Conservation (phyloP, 2,329 filamentous ascomycete genomes). For the Xenoacremonium recifei region DNA sequence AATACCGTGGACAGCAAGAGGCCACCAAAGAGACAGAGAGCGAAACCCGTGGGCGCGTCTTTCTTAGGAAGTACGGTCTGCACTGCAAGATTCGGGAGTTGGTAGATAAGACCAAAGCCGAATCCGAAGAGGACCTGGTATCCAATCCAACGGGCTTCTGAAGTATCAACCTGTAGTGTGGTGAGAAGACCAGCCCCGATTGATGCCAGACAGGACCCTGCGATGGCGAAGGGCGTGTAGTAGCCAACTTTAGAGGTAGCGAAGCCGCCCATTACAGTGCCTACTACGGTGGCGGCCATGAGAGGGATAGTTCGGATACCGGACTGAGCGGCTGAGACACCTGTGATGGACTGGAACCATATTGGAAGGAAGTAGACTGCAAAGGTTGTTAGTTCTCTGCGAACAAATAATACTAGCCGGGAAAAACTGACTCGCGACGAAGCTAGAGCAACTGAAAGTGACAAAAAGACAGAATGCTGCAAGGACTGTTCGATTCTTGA, state of each 20-base stretch:
- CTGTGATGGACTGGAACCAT: constrained; percentile 47
- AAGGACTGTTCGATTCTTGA: constrained; percentile 39
- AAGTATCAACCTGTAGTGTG: constrained; percentile 26
- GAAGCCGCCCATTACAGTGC: constrained; percentile 18
- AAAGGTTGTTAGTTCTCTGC: background rate
- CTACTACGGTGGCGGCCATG: constrained; percentile 19
- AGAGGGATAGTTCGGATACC: constrained; percentile 22
- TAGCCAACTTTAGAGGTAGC: constrained; percentile 32
- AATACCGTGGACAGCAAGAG: constrained; percentile 44
- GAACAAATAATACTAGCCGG: too few relatives aligned
- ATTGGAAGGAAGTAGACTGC: constrained; percentile 45
- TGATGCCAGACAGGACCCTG: constrained; percentile 26
- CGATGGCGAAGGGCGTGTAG: constrained; percentile 36
- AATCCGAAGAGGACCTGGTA: constrained; percentile 39
- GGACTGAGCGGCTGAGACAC: constrained; percentile 19
- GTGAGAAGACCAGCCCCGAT: constrained; percentile 40
- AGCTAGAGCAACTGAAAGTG: constrained; percentile 2
- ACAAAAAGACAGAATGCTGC: constrained; percentile 34
- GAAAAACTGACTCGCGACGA: too few relatives aligned
- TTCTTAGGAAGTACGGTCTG: constrained; percentile 41
- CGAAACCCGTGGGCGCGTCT: constrained; percentile 42
- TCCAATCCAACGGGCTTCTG: constrained; percentile 18
- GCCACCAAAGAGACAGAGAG: constrained; percentile 44
- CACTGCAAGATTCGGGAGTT: constrained; percentile 45
- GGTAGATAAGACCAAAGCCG: constrained; percentile 42